phyloP scores from a whole-genome alignment of 106 monocot genomes.

The Dendrobium chrysotoxum region DNA sequence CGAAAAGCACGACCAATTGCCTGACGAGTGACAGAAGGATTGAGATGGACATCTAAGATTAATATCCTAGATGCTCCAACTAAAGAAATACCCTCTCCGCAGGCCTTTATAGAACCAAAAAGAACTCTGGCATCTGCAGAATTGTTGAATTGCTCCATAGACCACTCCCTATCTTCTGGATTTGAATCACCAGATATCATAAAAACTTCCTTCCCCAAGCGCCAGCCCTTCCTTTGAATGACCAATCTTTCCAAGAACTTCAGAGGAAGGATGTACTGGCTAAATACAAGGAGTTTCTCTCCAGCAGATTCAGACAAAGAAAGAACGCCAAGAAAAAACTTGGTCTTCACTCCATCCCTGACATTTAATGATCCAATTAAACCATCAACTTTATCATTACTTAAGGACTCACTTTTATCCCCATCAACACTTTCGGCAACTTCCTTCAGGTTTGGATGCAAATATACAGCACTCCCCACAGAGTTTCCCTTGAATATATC shows the following conservation, averaged over 20 bases:
- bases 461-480: slow-evolving; percentile 57
- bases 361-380: slow-evolving; percentile 34
- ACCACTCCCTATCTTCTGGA: slow-evolving; percentile 58
- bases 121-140: slow-evolving; percentile 75
- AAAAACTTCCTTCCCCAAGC: slow-evolving; percentile 69
- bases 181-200: slow-evolving; percentile 76
- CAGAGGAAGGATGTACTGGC: slow-evolving; percentile 86
- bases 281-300: slow-evolving; percentile 76
- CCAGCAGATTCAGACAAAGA: slow-evolving; percentile 51
- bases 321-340: slow-evolving; percentile 61
- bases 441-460: slow-evolving; percentile 71
- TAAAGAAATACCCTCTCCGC: slow-evolving; percentile 93
- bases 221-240: slow-evolving; percentile 59
- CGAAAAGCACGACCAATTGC: slow-evolving; percentile 94
- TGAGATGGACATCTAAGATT: slow-evolving; percentile 85
- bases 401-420: slow-evolving; percentile 23
- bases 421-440: slow-evolving; percentile 38
- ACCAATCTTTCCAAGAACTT: slow-evolving; percentile 77
- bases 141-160: slow-evolving; percentile 85
- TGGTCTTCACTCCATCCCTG: slow-evolving; percentile 82
- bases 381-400: slow-evolving; percentile 33
- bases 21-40: slow-evolving; percentile 92
- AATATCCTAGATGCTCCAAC: slow-evolving; percentile 83
- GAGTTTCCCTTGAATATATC: slow-evolving; percentile 69
- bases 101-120: slow-evolving; percentile 94